phyloP scores from a whole-genome alignment of 192 early-diverging fungal genomes.

The Backusella westeae region DNA sequence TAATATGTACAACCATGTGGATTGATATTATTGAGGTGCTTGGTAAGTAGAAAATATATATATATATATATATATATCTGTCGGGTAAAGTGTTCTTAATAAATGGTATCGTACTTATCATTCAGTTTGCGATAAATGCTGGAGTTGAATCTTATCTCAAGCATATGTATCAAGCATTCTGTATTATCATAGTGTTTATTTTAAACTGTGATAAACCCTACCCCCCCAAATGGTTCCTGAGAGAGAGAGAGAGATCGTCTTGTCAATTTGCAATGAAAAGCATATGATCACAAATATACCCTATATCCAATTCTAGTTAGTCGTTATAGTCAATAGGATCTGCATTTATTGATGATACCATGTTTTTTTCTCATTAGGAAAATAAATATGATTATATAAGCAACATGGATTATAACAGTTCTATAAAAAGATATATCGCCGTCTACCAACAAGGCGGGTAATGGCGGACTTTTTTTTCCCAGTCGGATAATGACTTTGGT shows the following conservation, averaged over 20 bases:
- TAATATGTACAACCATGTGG: not conserved
- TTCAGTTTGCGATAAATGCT: not conserved
- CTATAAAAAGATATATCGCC: not conserved
- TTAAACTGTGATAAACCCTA: no score
- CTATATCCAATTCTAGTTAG: constrained; percentile 50
- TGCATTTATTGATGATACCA: constrained; percentile 16
- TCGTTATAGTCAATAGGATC: constrained; percentile 1
- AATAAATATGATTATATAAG: not conserved
- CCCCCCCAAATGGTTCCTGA: not conserved
- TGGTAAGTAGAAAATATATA: not conserved
- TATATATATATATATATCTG: not conserved
- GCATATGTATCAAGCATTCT: no score
- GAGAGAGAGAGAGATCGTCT: not conserved
- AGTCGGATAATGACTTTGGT: not conserved
- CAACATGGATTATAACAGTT: not conserved
- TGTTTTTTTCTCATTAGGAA: not conserved
- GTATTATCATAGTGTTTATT: not conserved
- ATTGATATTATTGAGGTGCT: not conserved
- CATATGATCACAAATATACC: constrained; percentile 29
- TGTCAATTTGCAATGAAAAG: not conserved
- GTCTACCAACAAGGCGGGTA: not conserved
- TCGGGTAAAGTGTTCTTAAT: not conserved
- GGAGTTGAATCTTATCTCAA: not conserved
- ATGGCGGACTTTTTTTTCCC: not conserved
- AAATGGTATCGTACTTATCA: not conserved